These are phyloP conservation scores for Penicillium canariense DNA, from an alignment of 495 filamentous ascomycete genomes.

Conservation along the genomic window DNA sequence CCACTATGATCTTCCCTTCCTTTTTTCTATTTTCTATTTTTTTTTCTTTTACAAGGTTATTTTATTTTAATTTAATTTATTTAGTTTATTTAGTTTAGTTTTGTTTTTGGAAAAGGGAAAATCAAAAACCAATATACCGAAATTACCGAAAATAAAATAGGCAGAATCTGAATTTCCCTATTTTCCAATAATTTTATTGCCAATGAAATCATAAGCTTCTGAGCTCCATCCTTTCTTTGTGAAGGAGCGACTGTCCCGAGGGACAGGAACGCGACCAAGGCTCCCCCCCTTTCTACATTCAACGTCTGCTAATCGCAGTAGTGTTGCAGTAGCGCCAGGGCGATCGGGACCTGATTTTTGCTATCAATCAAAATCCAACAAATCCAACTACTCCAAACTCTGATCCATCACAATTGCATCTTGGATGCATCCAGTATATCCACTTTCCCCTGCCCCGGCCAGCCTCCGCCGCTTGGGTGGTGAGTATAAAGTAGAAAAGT, in stretches of 20 bases:
- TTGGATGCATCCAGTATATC: slow-evolving; percentile 17
- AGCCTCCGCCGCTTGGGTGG: not conserved
- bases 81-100: slow-evolving; percentile 13
- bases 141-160: slow-evolving; percentile 6
- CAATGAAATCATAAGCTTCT: slow-evolving; percentile 10
- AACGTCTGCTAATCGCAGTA: slow-evolving; percentile 26
- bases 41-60: slow-evolving; percentile 13
- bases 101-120: slow-evolving; percentile 16
- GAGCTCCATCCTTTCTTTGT: slow-evolving; percentile 22
- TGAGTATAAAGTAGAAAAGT: slow-evolving; percentile 2
- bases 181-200: not conserved
- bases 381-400: not conserved
- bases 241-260: slow-evolving; percentile 35
- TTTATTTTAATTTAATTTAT: slow-evolving; percentile 18
- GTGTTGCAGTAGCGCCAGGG: slow-evolving; percentile 18
- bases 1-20: slow-evolving; percentile 16
- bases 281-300: slow-evolving; percentile 18
- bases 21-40: slow-evolving; percentile 15
- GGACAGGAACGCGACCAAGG: slow-evolving; percentile 29
- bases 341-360: slow-evolving; percentile 12
- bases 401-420: slow-evolving; percentile 23
- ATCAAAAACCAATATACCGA: slow-evolving; percentile 9
- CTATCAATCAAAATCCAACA: slow-evolving; percentile 8
- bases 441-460: too few species aligned
- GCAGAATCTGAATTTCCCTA: not conserved